These are phyloP conservation scores for Corniculantispora saksenae DNA, from an alignment of 2,329 filamentous ascomycete species.

Conservation along the genomic window DNA sequence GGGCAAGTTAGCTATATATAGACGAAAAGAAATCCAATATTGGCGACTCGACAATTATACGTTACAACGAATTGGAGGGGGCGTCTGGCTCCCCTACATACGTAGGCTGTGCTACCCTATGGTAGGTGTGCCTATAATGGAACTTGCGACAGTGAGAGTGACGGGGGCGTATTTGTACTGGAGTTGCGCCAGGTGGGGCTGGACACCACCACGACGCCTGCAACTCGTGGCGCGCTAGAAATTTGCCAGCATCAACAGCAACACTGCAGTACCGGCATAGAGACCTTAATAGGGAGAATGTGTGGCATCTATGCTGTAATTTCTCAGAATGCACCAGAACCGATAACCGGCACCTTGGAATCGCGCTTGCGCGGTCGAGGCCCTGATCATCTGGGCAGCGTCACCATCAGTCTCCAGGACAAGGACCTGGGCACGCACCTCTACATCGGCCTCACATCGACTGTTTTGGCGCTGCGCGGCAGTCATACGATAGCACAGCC, in stretches of 20 bases:
- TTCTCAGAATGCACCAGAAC: conserved; percentile 33
- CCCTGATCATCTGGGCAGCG: conserved; percentile 57
- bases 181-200: conserved; percentile 8
- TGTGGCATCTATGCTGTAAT: conserved; percentile 62
- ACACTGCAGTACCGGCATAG: neutral
- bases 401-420: conserved; percentile 32
- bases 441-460: conserved; percentile 70
- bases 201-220: neutral
- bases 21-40: too few relatives aligned
- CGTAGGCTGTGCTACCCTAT: too few relatives aligned
- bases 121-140: too few relatives aligned
- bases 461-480: conserved; percentile 88
- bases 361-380: conserved; percentile 56
- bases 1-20: too few relatives aligned
- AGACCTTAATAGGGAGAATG: conserved; percentile 40
- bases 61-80: too few relatives aligned
- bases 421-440: conserved; percentile 33
- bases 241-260: conserved; percentile 3
- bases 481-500: conserved; percentile 72
- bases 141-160: too few relatives aligned
- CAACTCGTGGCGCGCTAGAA: neutral
- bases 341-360: conserved; percentile 38
- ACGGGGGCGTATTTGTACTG: too few relatives aligned
- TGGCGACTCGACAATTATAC: too few relatives aligned
- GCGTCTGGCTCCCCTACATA: too few relatives aligned